Evolutionary conservation across 2,329 filamentous ascomycete species (phyloP).

Genomic region (Aspergillus sergii): DNA sequence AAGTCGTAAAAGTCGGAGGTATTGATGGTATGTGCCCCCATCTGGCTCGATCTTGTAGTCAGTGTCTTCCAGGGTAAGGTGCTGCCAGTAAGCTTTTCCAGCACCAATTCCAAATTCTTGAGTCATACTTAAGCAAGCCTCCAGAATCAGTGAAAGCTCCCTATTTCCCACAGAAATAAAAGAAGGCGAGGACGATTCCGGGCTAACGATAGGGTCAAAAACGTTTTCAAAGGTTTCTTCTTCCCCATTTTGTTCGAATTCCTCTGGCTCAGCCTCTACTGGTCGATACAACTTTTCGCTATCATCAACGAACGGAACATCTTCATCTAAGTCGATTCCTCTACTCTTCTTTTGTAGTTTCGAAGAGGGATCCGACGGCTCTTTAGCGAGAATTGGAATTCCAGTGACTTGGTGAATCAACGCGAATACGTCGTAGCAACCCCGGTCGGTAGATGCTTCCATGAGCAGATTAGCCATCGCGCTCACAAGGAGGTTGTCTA

Average conservation of each 20-base stretch:
- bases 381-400: conserved; percentile 54
- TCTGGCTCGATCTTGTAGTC: conserved; percentile 70
- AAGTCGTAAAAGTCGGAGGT: conserved; percentile 67
- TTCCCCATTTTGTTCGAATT: conserved; percentile 22
- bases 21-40: conserved; percentile 66
- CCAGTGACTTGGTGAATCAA: conserved; percentile 82
- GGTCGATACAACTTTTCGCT: conserved; percentile 26
- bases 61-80: conserved; percentile 58
- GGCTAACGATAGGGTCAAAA: conserved; percentile 38
- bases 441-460: conserved; percentile 59
- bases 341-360: neutral
- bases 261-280: conserved; percentile 15
- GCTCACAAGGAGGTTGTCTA: conserved; percentile 79
- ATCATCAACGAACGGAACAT: conserved; percentile 37
- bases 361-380: conserved; percentile 18
- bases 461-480: conserved; percentile 81
- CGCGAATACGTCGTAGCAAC: conserved; percentile 72
- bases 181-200: conserved; percentile 1
- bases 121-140: conserved; percentile 60
- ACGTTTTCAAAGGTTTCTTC: conserved; percentile 34
- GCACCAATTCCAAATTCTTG: conserved; percentile 55
- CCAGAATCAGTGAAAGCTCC: conserved; percentile 69
- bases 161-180: conserved; percentile 55
- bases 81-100: conserved; percentile 77
- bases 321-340: conserved; percentile 16